These are phyloP conservation scores for Sonneratia alba DNA, from an alignment of 345 rosid species.

Conservation along the genomic window DNA sequence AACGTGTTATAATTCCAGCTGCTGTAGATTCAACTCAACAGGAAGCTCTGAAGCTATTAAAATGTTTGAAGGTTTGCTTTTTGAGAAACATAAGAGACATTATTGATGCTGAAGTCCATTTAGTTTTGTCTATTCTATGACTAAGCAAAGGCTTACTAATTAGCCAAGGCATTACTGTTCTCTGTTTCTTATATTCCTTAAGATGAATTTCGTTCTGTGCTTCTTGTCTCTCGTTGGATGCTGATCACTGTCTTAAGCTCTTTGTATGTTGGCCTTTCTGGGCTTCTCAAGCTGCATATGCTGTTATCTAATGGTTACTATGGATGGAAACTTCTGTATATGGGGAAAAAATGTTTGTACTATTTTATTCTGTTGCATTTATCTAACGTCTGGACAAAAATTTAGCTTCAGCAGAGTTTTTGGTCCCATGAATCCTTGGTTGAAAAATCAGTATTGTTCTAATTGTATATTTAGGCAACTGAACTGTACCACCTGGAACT, in stretches of 20 bases:
- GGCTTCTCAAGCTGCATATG: neutral
- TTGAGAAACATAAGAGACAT: conserved; percentile 4
- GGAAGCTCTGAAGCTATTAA: conserved; percentile 56
- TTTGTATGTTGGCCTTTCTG: neutral
- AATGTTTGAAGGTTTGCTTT: conserved; percentile 60
- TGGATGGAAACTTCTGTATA: neutral
- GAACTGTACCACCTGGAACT: neutral
- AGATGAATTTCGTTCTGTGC: neutral
- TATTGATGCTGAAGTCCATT: neutral
- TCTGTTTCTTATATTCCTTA: neutral
- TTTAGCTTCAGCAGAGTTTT: neutral
- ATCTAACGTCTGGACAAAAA: neutral
- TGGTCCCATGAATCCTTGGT: neutral
- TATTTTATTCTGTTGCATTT: neutral
- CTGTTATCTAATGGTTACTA: neutral
- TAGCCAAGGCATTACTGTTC: neutral
- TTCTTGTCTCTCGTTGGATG: neutral
- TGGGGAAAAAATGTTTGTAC: neutral
- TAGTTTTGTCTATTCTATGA: neutral
- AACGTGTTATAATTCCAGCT: conserved; percentile 27
- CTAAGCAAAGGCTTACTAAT: conserved; percentile 6
- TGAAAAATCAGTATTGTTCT: neutral
- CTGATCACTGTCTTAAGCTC: neutral
- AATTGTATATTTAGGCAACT: neutral
- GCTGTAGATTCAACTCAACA: conserved; percentile 59